These are phyloP conservation scores for Aspergillus sp. DNA, from an alignment of 2,329 filamentous ascomycete species.

Conservation along the genomic window DNA sequence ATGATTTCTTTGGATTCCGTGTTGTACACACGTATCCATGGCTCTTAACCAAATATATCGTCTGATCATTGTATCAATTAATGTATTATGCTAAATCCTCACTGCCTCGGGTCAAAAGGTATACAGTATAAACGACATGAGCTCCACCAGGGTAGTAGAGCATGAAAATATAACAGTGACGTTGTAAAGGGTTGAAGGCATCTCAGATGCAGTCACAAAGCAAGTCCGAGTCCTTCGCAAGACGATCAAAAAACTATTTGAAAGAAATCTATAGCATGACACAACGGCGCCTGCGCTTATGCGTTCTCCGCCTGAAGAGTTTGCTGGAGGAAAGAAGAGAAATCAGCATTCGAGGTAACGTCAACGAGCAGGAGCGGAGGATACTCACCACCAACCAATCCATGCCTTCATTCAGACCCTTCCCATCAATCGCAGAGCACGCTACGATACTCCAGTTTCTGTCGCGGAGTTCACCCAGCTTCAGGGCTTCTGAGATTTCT, in stretches of 20 bases:
- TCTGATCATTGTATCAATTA: constrained; percentile 14
- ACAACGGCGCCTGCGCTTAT: constrained; percentile 32
- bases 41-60: no score
- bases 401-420: constrained; percentile 95
- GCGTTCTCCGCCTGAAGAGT: constrained; percentile 45
- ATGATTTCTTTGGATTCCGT: no score
- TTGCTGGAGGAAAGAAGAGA: constrained; percentile 34
- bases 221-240: constrained; percentile 11
- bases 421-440: constrained; percentile 92
- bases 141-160: constrained; percentile 24
- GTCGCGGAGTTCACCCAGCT: constrained; percentile 86
- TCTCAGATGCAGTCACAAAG: constrained; percentile 14
- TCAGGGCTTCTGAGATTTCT: constrained; percentile 92
- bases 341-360: constrained; percentile 11
- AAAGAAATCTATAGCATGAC: constrained; percentile 31
- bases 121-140: constrained; percentile 36
- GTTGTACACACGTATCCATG: no score
- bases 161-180: constrained; percentile 15
- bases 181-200: constrained; percentile 11
- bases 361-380: background rate
- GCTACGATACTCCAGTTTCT: constrained; percentile 99
- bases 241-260: constrained; percentile 25
- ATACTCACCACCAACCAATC: constrained; percentile 87
- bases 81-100: constrained; percentile 32
- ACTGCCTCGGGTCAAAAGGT: constrained; percentile 22